These are phyloP conservation scores for Cetraspora pellucida DNA, from an alignment of 192 early-diverging fungal genomes.

Conservation along the genomic window DNA sequence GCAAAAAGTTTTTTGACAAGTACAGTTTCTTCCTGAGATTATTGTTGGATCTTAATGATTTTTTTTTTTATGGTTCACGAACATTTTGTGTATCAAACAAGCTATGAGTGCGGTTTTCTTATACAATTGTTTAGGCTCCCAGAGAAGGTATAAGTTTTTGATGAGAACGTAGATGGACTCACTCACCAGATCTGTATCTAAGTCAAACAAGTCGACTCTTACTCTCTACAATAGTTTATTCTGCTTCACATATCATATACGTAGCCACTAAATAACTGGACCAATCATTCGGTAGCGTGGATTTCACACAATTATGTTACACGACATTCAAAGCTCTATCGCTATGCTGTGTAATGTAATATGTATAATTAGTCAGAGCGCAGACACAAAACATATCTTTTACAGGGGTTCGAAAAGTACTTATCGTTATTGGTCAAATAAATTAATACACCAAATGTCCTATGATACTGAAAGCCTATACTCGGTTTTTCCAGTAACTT, in stretches of 20 bases:
- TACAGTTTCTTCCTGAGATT: neutral
- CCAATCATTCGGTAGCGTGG: no score
- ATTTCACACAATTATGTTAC: no score
- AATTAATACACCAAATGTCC: no score
- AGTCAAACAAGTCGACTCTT: constrained; percentile 26
- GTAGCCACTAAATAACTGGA: no score
- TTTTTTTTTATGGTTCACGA: constrained; percentile 4
- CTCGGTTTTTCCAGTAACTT: no score
- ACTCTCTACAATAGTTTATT: neutral
- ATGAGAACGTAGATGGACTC: constrained; percentile 24
- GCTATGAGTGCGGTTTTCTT: neutral
- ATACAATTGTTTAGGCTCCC: neutral
- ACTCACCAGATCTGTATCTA: constrained; percentile 20
- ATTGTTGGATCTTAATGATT: neutral
- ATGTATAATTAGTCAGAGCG: no score
- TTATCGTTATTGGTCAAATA: no score
- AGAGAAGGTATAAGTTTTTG: constrained; percentile 10
- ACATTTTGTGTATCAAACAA: neutral
- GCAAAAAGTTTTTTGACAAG: constrained; percentile 16
- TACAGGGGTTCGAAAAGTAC: no score
- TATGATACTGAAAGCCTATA: no score
- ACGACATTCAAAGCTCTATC: no score
- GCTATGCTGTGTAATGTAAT: no score
- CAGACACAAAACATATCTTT: no score
- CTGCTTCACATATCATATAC: neutral